Evolutionary conservation across 2,329 filamentous ascomycete genomes (phyloP).

Genomic region (Microsporum canis): DNA sequence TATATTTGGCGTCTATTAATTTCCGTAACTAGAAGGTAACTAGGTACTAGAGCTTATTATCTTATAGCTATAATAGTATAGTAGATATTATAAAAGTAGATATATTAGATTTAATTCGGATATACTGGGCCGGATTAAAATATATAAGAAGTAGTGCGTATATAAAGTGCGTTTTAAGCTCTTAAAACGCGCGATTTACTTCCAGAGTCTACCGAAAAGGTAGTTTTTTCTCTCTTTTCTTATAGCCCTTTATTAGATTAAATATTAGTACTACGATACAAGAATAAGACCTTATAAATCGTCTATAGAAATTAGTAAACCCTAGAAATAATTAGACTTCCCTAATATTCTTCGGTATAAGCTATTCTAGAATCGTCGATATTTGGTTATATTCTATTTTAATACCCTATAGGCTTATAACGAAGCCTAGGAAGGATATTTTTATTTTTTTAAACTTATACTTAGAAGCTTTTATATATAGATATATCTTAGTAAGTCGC

Average conservation of each 20-base stretch:
- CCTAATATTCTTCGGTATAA: neutral
- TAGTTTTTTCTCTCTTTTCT: neutral
- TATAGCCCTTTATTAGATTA: neutral
- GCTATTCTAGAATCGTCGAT: neutral
- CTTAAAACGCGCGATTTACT: neutral
- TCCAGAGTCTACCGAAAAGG: neutral
- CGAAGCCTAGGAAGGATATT: neutral
- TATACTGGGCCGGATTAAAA: neutral
- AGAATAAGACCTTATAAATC: neutral
- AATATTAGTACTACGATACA: neutral
- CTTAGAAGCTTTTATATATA: neutral
- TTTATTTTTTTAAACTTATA: neutral
- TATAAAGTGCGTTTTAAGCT: neutral
- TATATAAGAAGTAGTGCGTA: neutral
- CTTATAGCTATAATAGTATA: neutral
- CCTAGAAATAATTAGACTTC: neutral
- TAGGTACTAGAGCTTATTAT: neutral
- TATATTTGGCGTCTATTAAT: neutral
- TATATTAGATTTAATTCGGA: neutral
- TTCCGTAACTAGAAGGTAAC: neutral
- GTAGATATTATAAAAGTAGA: neutral
- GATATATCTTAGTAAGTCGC: neutral
- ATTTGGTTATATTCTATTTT: neutral
- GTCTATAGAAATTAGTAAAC: neutral
- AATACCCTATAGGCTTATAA: neutral